Conservation (phyloP, 805 yeast species). For the Maudiozyma saulgeensis region DNA sequence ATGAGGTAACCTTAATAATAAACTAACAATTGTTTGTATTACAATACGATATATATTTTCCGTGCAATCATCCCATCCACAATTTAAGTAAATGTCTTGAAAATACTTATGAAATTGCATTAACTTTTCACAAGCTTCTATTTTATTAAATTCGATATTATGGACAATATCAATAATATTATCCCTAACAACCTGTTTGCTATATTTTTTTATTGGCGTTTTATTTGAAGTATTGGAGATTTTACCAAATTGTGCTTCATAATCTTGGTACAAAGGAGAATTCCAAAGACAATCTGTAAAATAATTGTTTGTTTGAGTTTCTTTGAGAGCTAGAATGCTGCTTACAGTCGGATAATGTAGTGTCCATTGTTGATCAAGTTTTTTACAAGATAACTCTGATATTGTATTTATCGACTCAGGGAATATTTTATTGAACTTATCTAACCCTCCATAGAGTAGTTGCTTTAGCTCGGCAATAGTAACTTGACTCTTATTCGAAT, state of each 20-base stretch:
- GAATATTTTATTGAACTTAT: conserved; percentile 27
- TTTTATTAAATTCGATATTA: conserved; percentile 74
- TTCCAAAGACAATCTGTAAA: too few relatives aligned
- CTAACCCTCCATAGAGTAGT: conserved; percentile 31
- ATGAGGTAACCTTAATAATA: conserved; percentile 60
- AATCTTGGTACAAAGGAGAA: too few relatives aligned
- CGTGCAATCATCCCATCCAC: background rate
- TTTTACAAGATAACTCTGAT: conserved; percentile 3
- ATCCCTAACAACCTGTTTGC: conserved; percentile 32
- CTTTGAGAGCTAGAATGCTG: too few relatives aligned
- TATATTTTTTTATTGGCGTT: background rate
- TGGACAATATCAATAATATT: conserved; percentile 58
- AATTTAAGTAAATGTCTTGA: conserved; percentile 40
- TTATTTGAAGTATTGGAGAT: too few relatives aligned
- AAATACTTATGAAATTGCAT: conserved; percentile 42
- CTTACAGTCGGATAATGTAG: background rate
- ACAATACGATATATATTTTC: conserved; percentile 39
- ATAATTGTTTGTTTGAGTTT: too few relatives aligned
- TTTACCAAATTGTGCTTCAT: too few relatives aligned
- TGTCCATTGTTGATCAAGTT: conserved; percentile 11
- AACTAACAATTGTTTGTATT: conserved; percentile 65
- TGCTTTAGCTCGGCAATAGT: conserved; percentile 39
- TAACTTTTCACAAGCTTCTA: conserved; percentile 43
- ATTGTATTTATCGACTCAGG: conserved; percentile 20
- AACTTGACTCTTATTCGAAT: conserved; percentile 29